Conservation (phyloP, 2,329 filamentous ascomycete species). For the Xylariaceae sp. region DNA sequence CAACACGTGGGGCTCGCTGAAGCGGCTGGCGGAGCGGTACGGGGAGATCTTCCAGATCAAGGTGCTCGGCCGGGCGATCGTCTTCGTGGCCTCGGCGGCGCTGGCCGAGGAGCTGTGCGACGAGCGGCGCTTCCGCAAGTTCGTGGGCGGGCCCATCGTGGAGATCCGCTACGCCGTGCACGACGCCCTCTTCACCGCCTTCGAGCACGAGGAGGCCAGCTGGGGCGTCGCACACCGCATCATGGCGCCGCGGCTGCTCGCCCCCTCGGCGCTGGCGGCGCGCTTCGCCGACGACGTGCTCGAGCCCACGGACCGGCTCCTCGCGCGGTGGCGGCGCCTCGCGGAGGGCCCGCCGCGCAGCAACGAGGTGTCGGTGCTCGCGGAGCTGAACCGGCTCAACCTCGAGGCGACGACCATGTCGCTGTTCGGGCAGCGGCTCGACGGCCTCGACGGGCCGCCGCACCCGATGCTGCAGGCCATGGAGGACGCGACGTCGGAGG, state of each 20-base stretch:
- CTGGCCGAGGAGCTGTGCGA: constrained; percentile 40
- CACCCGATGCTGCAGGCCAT: constrained; percentile 45
- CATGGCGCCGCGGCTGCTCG: constrained; percentile 39
- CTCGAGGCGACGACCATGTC: constrained; percentile 43
- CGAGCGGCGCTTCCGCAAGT: constrained; percentile 46
- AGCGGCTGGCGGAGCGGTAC: constrained; percentile 38
- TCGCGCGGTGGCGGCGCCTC: constrained; percentile 39
- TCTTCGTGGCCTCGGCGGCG: constrained; percentile 34
- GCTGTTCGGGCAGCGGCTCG: constrained; percentile 43
- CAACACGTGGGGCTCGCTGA: constrained; percentile 43
- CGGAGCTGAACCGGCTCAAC: constrained; percentile 45
- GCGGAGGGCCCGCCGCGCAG: constrained; percentile 11
- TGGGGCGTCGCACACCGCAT: constrained; percentile 47
- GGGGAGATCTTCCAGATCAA: constrained; percentile 39
- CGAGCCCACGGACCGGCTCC: constrained; percentile 40
- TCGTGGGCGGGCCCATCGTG: constrained; percentile 43
- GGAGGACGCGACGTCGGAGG: constrained; percentile 47
- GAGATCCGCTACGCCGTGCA: constrained; percentile 44
- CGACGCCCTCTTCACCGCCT: constrained; percentile 46
- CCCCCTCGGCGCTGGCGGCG: constrained; percentile 24
- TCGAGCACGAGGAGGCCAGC: constrained; percentile 35
- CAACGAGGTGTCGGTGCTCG: constrained; percentile 36
- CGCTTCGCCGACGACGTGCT: constrained; percentile 41
- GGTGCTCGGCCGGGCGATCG: constrained; percentile 30
- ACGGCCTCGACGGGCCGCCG: constrained; percentile 36